Percentiles rank a stretch among this genome's conserved stretches.
Evolutionary conservation across 2,329 filamentous ascomycete species (phyloP).

Genomic region (Coniochaeta pulveracea): DNA sequence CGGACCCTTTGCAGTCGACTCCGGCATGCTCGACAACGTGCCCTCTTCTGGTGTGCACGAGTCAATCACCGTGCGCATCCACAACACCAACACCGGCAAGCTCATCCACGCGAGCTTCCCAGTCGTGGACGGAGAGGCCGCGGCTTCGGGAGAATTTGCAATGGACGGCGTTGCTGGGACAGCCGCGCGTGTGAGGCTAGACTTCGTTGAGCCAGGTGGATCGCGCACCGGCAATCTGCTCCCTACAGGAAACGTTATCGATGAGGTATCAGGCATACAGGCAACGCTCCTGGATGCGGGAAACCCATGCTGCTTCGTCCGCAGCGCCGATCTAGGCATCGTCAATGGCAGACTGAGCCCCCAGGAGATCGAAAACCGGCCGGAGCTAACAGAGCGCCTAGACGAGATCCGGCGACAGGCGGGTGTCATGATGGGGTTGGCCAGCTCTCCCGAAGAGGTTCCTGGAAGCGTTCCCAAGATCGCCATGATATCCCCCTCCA

Average conservation of each 20-base stretch:
- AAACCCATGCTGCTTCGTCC: too few relatives aligned
- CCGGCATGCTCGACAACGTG: slow-evolving; percentile 27
- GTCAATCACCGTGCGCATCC: slow-evolving; percentile 41
- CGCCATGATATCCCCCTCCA: too few relatives aligned
- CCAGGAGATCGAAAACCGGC: too few relatives aligned
- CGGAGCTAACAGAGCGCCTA: too few relatives aligned
- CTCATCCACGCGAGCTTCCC: slow-evolving; percentile 25
- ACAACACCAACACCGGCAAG: slow-evolving; percentile 63
- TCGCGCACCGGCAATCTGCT: slow-evolving; percentile 26
- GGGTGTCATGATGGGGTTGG: too few relatives aligned
- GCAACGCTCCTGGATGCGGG: too few relatives aligned
- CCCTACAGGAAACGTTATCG: slow-evolving; percentile 24
- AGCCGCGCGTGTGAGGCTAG: slow-evolving; percentile 21
- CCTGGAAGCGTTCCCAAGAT: too few relatives aligned
- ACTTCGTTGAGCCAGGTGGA: slow-evolving; percentile 26
- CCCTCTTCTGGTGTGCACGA: slow-evolving; percentile 7
- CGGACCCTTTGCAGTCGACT: slow-evolving; percentile 53
- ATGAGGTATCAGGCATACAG: too few relatives aligned
- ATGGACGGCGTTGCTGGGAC: slow-evolving; percentile 29
- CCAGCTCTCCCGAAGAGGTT: too few relatives aligned
- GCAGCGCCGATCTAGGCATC: too few relatives aligned
- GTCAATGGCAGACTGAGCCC: too few relatives aligned
- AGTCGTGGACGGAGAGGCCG: slow-evolving; percentile 18
- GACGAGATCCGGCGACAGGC: too few relatives aligned
- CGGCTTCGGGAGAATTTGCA: slow-evolving; percentile 19